Evolutionary conservation across 108 stramenopile species (phyloP).

Genomic region (Mayamaea pseudoterrestris): DNA sequence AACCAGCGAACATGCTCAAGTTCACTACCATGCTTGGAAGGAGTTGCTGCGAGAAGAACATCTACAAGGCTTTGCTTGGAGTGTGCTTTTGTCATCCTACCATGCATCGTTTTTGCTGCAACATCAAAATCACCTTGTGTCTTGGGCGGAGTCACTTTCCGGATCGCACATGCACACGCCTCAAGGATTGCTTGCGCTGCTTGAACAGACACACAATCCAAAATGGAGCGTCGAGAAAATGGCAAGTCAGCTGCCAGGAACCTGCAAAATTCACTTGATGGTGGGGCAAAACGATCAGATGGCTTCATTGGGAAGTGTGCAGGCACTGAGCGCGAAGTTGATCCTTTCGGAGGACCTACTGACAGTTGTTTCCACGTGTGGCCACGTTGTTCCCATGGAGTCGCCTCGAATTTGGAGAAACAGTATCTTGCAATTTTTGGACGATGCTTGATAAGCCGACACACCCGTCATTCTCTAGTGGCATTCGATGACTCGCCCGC

Average conservation of each 20-base stretch:
- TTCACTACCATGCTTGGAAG: conserved; percentile 30
- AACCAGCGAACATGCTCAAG: conserved; percentile 26
- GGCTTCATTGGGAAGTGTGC: conserved; percentile 14
- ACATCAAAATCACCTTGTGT: conserved; percentile 13
- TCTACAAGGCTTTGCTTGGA: conserved; percentile 51
- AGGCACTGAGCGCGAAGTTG: conserved; percentile 5
- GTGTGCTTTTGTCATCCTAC: conserved; percentile 38
- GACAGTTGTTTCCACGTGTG: conserved; percentile 23
- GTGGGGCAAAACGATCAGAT: conserved; percentile 42
- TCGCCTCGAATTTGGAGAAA: neutral
- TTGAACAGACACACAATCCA: conserved; percentile 29
- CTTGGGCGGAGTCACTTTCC: conserved; percentile 22
- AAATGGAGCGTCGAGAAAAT: conserved; percentile 31
- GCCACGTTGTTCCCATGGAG: conserved; percentile 49
- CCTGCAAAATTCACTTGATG: too few species aligned
- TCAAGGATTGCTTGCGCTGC: conserved; percentile 33
- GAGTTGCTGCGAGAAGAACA: conserved; percentile 18
- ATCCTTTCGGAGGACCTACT: conserved; percentile 10
- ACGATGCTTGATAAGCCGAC: too few species aligned
- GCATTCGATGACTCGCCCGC: too few species aligned
- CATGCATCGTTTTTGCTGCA: conserved; percentile 30
- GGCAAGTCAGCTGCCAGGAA: conserved; percentile 27
- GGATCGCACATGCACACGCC: conserved; percentile 15
- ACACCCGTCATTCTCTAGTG: too few species aligned
- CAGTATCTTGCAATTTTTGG: neutral